Base-by-base conservation (phyloP, 805 yeast species). In the Saccharomycopsis fermentans region DNA sequence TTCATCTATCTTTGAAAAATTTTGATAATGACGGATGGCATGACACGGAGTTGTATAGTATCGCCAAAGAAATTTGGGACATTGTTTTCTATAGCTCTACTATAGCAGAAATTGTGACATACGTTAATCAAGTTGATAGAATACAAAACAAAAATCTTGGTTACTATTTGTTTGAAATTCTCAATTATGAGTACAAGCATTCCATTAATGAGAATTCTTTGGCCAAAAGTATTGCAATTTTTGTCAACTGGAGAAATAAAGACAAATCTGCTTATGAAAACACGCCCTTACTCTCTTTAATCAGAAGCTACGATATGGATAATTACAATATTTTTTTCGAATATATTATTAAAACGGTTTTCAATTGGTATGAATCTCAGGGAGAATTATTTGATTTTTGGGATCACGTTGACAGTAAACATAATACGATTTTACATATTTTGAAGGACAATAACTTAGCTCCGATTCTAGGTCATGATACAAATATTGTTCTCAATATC, bases 291-390 rank as follows among this genome's bases (percentile, higher is more conserved):
- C 81, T 86, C 69, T 78, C 89, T 1, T 70, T 88, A 2, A 82
- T 89, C 63, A 72, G 96, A 57, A 82, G 90, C 63, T 91, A 91
- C 69, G 97, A 90, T 68, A 90, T 87, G 63, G 72, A 80, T 0
- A 70, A 81, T 36, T 91, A 90, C 68, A 67, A 73, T 1, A 66
- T 66, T 2, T 66, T 88, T 64, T 70, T 88, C 4, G 54, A 63
- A 17, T 69, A 66, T 12, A 81, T 82, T 0, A 76, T 86, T 56
- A 62, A 66, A 1, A 71, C 76, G 16, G 81, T 80, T 0, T 62
- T 66, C 2, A 63, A 67, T 26, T 80, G 83, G 79, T 79, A 79
- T 58, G 29, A 50, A 5, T 58, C 54, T 0, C 68, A 71, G 34
- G 58, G 63, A 2, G 65, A 66, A 3, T 52, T 56, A 1, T 74